Base-by-base conservation (phyloP, 352 stramenopile species). In the Pythium phragmitis region DNA sequence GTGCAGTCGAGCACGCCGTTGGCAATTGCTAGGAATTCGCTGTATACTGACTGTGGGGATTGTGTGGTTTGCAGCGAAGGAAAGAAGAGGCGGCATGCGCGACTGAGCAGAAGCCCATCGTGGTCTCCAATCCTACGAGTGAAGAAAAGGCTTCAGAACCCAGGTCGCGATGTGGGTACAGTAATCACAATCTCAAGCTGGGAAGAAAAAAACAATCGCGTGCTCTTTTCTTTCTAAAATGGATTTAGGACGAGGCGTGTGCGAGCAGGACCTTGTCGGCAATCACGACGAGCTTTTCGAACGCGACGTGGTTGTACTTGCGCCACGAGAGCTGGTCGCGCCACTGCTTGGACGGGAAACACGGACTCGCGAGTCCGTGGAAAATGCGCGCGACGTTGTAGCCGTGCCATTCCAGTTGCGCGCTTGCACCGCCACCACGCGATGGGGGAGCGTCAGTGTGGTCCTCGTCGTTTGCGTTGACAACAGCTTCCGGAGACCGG, bases 301-400 rank as follows among this genome's bases (percentile, higher is more conserved):
- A 95, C 23, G 85, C 80, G 26, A 92, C 73, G 36, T 76, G 65
- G 1, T 74, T 63, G 63, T 92, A 89, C 49, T 80, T 81, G 19
- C 81, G 74, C 87, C 87, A 95, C 52, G 67, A 77, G 28, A 69
- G 49, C 63, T 91, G 74, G 33, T 92, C 75, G 0, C 79, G 80
- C 87, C 87, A 95, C 37, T 74, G 64, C 14, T 74, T 67, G 0
- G 73, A 71, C 13, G 81, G 75, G 52, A 91, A 89, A 43, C 74
- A 79, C 30, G 84, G 84, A 26, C 76, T 89, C 42, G 76, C 70
- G 28, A 95, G 68, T 7, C 86, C 86, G 45, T 95, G 86, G 57
- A 93, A 89, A 34, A 95, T 72, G 37, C 87, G 85, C 1, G 84
- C 83, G 47, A 93, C 79, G n/a, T 69, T 84, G 65, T 86, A 81